A percentile compares a stretch with the other conserved stretches of the same genome.
phyloP scores from a whole-genome alignment of 1,139 yeast genomes.

The Pichia sp. region DNA sequence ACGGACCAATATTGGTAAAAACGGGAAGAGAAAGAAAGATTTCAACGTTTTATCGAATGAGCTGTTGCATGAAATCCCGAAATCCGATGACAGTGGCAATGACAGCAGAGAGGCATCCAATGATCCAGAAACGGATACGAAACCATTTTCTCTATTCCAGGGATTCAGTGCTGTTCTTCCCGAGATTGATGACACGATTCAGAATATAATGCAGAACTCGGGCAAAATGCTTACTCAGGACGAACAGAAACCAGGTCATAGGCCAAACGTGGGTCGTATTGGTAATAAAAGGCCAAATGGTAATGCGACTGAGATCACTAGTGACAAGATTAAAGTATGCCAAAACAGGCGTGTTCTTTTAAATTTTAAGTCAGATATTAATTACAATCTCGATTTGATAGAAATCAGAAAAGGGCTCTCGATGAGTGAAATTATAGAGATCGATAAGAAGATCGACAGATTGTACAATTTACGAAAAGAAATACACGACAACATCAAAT shows the following conservation, averaged over 20 bases:
- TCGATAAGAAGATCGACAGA: slow-evolving; percentile 47
- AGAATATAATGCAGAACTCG: slow-evolving; percentile 9
- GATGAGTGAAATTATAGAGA: slow-evolving; percentile 51
- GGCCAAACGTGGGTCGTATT: neutral
- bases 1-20: slow-evolving; percentile 9
- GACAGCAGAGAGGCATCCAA: neutral
- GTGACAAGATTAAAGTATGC: slow-evolving; percentile 32
- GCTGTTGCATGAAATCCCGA: slow-evolving; percentile 42
- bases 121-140: neutral
- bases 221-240: slow-evolving; percentile 4
- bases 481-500: slow-evolving; percentile 50
- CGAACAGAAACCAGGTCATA: neutral
- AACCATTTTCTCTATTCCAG: slow-evolving; percentile 46
- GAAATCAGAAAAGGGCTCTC: slow-evolving; percentile 59
- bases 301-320: slow-evolving; percentile 23
- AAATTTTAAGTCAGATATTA: slow-evolving; percentile 32
- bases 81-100: slow-evolving; percentile 3
- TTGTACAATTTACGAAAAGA: slow-evolving; percentile 40
- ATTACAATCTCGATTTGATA: slow-evolving; percentile 41
- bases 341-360: slow-evolving; percentile 32
- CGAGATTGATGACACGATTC: slow-evolving; percentile 32
- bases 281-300: neutral
- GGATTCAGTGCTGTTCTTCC: slow-evolving; percentile 57
- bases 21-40: slow-evolving; percentile 17
- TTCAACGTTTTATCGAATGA: slow-evolving; percentile 46